Base-by-base conservation (phyloP, 2,329 filamentous ascomycete species). In the Colletotrichum musicola region DNA sequence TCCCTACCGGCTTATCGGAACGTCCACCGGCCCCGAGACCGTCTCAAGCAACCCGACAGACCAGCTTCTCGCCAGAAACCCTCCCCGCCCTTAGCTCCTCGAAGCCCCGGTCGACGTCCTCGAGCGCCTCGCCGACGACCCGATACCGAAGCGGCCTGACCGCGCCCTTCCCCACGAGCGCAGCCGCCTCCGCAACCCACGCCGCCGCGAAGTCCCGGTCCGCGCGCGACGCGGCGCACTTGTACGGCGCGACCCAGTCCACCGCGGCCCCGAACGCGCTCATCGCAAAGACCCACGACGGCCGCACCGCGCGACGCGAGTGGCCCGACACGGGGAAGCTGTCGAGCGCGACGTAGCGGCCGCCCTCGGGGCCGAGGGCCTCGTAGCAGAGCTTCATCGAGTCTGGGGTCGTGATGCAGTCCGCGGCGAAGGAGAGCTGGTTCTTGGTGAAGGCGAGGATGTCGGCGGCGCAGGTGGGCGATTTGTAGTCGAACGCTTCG, bases 401-500 rank as follows among this genome's bases (percentile, higher is more conserved):
- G 9, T 74, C 70, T 0, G 77, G 62, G 6, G 78, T 73, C 1
- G 80, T 71, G 50, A 86, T 75, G 73, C 80, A 83, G 74, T 87
- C 85, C 2, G 85, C 70, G 1, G 78, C 82, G 58, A 78, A 79
- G 1, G 54, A 68, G 0, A 86, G 78, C 1, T 60, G 64, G 73
- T 81, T 78, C 4, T 68, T 51, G 0, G 84, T 86, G 72, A 79
- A 78, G 1, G 66, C 71, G 4, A 76, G 74, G 46, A 82, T 82
- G 10, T 79, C 77, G 0, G 68, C 66, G 5, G 72, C 80, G 69
- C 77, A 81, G 2, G 74, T 76, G 0, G 78, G 70, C 0, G 72
- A 74, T 47, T 73, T 71, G 71, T 87, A 84, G 74, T 88, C 83
- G 71, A 86, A 85, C 5, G 76, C 77, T 4, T 75, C 73, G 5